These are phyloP conservation scores for Eragrostis tef DNA, from an alignment of 202 grass and related monocot genomes.

Conservation along the genomic window DNA sequence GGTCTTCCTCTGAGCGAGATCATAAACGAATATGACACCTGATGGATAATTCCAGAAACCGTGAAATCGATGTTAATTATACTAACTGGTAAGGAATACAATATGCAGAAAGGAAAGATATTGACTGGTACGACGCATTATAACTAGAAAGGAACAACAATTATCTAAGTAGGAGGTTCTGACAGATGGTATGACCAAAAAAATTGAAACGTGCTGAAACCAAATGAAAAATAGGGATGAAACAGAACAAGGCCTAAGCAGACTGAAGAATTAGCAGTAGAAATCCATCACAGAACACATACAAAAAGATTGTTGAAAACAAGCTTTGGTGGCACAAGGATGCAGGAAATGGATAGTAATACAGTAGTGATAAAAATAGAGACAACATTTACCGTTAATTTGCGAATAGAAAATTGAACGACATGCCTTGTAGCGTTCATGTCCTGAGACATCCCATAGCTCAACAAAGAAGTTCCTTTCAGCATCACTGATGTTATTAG, in stretches of 20 bases:
- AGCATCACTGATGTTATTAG: slow-evolving; percentile 69
- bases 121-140: not conserved
- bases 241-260: slow-evolving; percentile 1
- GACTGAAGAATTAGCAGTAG: slow-evolving; percentile 19
- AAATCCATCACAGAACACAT: slow-evolving; percentile 6
- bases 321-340: not conserved
- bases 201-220: slow-evolving; percentile 2
- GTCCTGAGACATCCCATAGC: slow-evolving; percentile 94
- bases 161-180: slow-evolving; percentile 9
- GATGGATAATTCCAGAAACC: slow-evolving; percentile 45
- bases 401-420: slow-evolving; percentile 89
- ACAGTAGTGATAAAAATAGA: slow-evolving; percentile 25
- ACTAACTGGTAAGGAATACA: not conserved
- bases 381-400: slow-evolving; percentile 66
- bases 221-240: slow-evolving; percentile 35
- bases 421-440: slow-evolving; percentile 85
- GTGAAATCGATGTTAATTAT: slow-evolving; percentile 36
- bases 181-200: not conserved
- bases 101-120: not conserved
- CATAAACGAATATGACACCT: slow-evolving; percentile 98
- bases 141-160: slow-evolving; percentile 15
- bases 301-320: slow-evolving; percentile 4
- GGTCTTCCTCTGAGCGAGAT: slow-evolving; percentile 78
- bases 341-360: slow-evolving; percentile 6
- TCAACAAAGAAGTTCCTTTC: slow-evolving; percentile 93